Percentiles rank a stretch among this genome's conserved stretches.
phyloP scores from a whole-genome alignment of 306 rosid species.

The Prunus mira region DNA sequence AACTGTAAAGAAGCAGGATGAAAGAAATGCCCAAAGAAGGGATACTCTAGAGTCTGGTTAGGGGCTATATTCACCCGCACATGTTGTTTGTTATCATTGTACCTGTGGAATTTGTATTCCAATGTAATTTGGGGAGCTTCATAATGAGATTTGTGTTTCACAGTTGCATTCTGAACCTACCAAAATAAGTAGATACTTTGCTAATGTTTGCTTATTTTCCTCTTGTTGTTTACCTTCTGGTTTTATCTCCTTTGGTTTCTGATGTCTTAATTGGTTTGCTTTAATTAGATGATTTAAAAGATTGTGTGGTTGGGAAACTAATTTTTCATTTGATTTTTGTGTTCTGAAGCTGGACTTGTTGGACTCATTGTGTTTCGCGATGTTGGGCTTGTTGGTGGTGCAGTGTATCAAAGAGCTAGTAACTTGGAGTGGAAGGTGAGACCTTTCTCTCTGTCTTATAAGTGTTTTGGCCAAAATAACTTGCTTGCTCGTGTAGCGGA shows the following conservation, averaged over 20 bases:
- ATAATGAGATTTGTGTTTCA: not conserved
- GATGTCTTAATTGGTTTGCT: not conserved
- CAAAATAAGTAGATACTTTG: not conserved
- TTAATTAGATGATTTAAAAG: not conserved
- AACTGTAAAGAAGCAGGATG: not conserved
- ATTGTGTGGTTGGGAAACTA: not conserved
- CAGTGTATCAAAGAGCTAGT: conserved; percentile 68
- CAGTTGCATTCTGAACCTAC: not conserved
- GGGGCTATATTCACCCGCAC: not conserved
- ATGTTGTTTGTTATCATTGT: not conserved
- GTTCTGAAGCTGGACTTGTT: conserved; percentile 80
- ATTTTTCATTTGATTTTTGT: conserved; percentile 19
- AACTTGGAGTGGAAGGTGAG: conserved; percentile 85
- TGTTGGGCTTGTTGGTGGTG: conserved; percentile 75
- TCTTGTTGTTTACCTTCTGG: not conserved
- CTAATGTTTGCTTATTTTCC: not conserved
- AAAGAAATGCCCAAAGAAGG: not conserved
- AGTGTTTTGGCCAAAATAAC: conserved; percentile 2
- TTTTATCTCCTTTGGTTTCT: not conserved
- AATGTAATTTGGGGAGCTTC: not conserved
- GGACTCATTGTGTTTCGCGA: conserved; percentile 84
- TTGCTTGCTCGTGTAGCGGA: not conserved
- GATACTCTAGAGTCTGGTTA: not conserved
- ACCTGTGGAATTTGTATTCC: not conserved
- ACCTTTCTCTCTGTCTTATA: not conserved